A percentile compares a stretch with the other conserved stretches of the same genome.
Evolutionary conservation across 2,329 filamentous ascomycete genomes (phyloP).

Genomic region (Fonsecaea pedrosoi): DNA sequence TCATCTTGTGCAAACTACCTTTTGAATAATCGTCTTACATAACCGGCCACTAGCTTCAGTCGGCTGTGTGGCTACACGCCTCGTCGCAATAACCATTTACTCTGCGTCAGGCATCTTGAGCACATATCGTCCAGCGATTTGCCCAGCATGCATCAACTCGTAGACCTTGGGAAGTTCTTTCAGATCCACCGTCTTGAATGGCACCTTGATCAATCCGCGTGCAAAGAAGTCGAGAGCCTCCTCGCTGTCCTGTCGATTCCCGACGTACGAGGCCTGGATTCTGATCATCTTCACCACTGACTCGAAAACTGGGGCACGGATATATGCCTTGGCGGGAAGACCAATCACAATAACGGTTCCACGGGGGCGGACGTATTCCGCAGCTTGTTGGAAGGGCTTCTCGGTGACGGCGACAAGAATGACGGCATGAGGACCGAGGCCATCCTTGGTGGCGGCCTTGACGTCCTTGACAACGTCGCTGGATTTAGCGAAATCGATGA

Average conservation of each 20-base stretch:
- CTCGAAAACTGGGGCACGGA: conserved; percentile 86
- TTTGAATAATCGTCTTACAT: conserved; percentile 7
- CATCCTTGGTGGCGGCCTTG: conserved; percentile 78
- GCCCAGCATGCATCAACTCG: conserved; percentile 67
- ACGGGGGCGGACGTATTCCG: conserved; percentile 81
- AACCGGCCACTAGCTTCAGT: not conserved
- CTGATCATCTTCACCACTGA: conserved; percentile 87
- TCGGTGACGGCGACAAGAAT: conserved; percentile 85
- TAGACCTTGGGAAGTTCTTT: conserved; percentile 82
- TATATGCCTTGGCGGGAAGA: conserved; percentile 77
- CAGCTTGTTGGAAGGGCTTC: conserved; percentile 94
- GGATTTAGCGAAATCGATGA: conserved; percentile 79
- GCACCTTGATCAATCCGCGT: conserved; percentile 82
- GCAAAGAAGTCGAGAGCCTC: conserved; percentile 92
- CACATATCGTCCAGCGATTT: conserved; percentile 54
- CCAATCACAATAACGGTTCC: conserved; percentile 89
- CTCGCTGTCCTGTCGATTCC: conserved; percentile 83
- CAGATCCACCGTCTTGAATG: conserved; percentile 83
- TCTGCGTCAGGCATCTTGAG: conserved; percentile 49
- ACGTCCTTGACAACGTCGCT: conserved; percentile 84
- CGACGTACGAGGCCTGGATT: conserved; percentile 93
- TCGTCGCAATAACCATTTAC: conserved; percentile 13
- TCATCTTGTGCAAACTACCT: conserved; percentile 1
- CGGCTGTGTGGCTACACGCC: not conserved
- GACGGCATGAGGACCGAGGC: conserved; percentile 84